phyloP scores from a whole-genome alignment of 495 filamentous ascomycete species.

The Platismatia glauca region DNA sequence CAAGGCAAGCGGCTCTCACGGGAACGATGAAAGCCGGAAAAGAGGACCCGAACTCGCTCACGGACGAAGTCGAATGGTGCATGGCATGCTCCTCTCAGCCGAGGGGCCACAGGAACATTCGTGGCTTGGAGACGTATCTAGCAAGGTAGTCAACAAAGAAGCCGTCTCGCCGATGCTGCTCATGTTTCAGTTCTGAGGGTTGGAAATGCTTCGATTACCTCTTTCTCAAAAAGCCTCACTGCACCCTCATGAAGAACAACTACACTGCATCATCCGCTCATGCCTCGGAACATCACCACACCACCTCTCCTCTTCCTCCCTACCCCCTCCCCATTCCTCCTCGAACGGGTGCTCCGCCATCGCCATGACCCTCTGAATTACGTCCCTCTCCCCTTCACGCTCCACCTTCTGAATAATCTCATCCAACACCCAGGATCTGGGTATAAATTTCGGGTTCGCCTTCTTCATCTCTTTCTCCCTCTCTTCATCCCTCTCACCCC shows the following conservation, averaged over 20 bases:
- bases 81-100: too few species aligned
- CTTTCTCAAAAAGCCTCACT: neutral
- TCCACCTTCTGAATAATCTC: constrained; percentile 86
- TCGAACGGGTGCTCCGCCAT: constrained; percentile 77
- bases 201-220: neutral
- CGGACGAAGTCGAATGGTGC: too few species aligned
- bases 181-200: neutral
- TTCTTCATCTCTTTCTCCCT: constrained; percentile 65
- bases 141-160: neutral
- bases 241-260: constrained; percentile 41
- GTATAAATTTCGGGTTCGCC: constrained; percentile 86
- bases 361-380: constrained; percentile 65
- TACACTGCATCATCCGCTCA: constrained; percentile 80
- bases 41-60: too few species aligned
- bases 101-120: too few species aligned
- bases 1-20: too few species aligned
- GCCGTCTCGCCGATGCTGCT: neutral
- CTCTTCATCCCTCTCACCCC: constrained; percentile 48
- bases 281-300: constrained; percentile 77
- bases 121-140: too few species aligned
- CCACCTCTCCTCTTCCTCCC: constrained; percentile 70
- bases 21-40: too few species aligned
- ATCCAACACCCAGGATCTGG: constrained; percentile 84
- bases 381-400: constrained; percentile 67
- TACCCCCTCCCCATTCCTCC: constrained; percentile 63